Percentiles rank a stretch among this genome's conserved stretches.
These are phyloP conservation scores for Verruconis gallopava DNA, from an alignment of 2,329 filamentous ascomycete genomes.

Conservation along the genomic window DNA sequence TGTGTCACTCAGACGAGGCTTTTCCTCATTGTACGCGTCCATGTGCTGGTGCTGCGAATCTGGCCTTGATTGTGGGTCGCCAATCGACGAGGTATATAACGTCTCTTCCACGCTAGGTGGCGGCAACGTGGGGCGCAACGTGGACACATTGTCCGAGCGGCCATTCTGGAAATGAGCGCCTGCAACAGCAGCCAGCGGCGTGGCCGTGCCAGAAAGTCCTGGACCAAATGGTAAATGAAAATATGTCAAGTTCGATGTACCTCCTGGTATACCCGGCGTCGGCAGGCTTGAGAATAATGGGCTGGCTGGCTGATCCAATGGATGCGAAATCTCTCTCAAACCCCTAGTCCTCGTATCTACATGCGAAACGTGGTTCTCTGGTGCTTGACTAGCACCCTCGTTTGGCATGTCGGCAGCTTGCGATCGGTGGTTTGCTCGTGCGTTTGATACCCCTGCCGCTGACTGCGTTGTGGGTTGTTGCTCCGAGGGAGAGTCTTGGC, in stretches of 20 bases:
- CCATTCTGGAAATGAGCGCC: conserved; percentile 50
- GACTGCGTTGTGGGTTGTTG: conserved; percentile 2
- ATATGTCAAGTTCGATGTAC: conserved; percentile 66
- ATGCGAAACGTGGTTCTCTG: neutral
- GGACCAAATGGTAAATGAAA: conserved; percentile 58
- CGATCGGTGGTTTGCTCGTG: neutral
- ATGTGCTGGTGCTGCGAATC: conserved; percentile 31
- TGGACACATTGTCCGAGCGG: conserved; percentile 25
- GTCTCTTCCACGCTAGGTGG: conserved; percentile 25
- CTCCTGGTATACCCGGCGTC: conserved; percentile 50
- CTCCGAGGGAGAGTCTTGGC: neutral
- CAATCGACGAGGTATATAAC: conserved; percentile 34
- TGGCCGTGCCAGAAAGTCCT: conserved; percentile 62
- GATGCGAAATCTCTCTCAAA: neutral
- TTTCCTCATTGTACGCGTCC: conserved; percentile 13
- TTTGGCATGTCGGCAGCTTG: neutral
- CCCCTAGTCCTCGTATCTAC: conserved; percentile 5
- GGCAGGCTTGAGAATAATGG: conserved; percentile 3
- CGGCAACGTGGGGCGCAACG: neutral
- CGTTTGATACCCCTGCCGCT: conserved; percentile 19
- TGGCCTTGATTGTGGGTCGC: conserved; percentile 30
- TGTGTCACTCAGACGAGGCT: neutral
- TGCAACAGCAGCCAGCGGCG: conserved; percentile 66
- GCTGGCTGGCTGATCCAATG: neutral
- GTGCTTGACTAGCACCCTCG: conserved; percentile 25